These are phyloP conservation scores for Rhodotorula sp. DNA, from an alignment of 1,284 basidiomycete species.

Conservation along the genomic window DNA sequence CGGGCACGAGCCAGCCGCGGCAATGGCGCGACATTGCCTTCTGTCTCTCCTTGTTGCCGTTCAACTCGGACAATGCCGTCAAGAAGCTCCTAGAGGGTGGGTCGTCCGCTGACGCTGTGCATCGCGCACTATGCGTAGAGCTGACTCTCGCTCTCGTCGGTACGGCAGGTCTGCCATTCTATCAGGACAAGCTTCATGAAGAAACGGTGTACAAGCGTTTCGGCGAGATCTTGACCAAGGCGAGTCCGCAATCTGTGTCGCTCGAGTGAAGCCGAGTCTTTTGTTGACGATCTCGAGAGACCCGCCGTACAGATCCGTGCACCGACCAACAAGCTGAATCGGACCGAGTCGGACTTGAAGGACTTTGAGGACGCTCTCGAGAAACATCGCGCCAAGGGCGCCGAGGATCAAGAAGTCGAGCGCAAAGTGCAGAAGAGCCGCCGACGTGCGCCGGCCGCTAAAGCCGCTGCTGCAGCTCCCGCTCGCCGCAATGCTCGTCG, in stretches of 20 bases:
- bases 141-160: not conserved
- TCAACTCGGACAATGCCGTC: constrained; percentile 92
- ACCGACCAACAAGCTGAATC: constrained; percentile 72
- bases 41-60: constrained; percentile 89
- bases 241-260: constrained; percentile 39
- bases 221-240: constrained; percentile 80
- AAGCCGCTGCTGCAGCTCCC: not conserved
- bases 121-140: fast-evolving
- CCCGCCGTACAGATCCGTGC: constrained; percentile 49
- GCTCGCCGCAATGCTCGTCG: not conserved
- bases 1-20: constrained; percentile 77
- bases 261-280: too few relatives aligned
- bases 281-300: too few relatives aligned
- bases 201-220: constrained; percentile 78
- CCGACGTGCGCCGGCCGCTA: constrained; percentile 13
- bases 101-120: not conserved
- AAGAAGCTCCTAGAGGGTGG: constrained; percentile 90
- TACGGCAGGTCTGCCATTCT: constrained; percentile 62
- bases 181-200: constrained; percentile 94
- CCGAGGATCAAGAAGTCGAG: constrained; percentile 85
- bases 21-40: constrained; percentile 98
- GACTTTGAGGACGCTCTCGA: constrained; percentile 79
- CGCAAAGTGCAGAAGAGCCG: constrained; percentile 65
- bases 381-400: constrained; percentile 76
- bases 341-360: constrained; percentile 77